Evolutionary conservation across 306 rosid species (phyloP), one percentile per base, ranked within the genome.

Genomic region (Cucurbita ficifolia): DNA sequence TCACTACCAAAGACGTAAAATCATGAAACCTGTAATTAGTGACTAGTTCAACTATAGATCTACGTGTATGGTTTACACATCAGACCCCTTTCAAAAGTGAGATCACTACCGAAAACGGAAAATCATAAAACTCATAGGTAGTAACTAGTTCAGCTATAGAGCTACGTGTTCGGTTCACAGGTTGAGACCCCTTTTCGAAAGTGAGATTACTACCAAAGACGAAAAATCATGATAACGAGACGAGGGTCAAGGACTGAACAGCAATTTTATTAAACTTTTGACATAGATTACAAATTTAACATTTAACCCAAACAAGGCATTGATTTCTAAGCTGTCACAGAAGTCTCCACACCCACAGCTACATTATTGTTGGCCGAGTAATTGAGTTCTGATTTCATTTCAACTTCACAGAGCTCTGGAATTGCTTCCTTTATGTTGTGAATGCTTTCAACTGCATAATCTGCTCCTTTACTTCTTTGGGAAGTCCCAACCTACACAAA

Each of bases 361-460:
- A 84, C 79, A n/a, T 22, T 56, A 22, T 56, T 56, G 22, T 83
- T 86, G 53, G 84, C 82, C 57, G 98, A 49, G 78, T 88, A 90
- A 53, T 82, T 81, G 75, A 87, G 33, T 77, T 87, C 88, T 50
- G 98, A 84, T 87, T 84, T 88, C 21, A 70, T 76, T 24, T 83
- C 92, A 73, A 56, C 85, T 50, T 95, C 91, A 96, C 96, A 95
- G 39, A 95, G 83, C 78, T 95, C 91, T 52, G 96, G 89, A 49
- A 95, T 65, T 71, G 96, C 99, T 46, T 95, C 96, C 71, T 90
- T 95, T 1, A 95, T 88, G 72, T 95, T 95, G 82, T 95, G 99
- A 71, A 91, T 91, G 81, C 96, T 95, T 82, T 91, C 97, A 42
- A 95, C 78, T 6, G 96, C 97, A 84, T 85, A 88, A 83, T 95